These are phyloP conservation scores for Chamaecrista fasciculata DNA, from an alignment of 306 rosid species.

Conservation along the genomic window DNA sequence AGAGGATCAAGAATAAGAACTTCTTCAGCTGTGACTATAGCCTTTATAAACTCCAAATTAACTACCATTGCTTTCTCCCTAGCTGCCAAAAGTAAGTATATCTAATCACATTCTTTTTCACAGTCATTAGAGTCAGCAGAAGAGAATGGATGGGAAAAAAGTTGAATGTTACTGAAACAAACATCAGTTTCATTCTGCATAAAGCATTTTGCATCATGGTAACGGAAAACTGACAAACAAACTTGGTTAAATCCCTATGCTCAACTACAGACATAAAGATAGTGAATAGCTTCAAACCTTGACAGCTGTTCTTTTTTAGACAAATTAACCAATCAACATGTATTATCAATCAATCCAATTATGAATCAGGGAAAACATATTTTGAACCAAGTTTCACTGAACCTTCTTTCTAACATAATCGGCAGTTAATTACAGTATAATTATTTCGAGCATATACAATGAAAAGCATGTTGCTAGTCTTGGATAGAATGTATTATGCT, in stretches of 20 bases:
- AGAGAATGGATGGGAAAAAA: not conserved
- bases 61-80: constrained; percentile 99
- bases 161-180: not conserved
- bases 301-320: not conserved
- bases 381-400: not conserved
- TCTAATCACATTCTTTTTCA: not conserved
- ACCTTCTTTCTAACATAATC: not conserved
- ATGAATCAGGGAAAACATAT: not conserved
- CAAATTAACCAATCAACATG: not conserved
- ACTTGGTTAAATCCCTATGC: too few relatives aligned
- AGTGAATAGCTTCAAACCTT: not conserved
- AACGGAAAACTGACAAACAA: not conserved
- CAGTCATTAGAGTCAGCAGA: not conserved
- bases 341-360: not conserved
- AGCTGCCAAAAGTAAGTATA: constrained; percentile 26
- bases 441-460: not conserved
- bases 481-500: not conserved
- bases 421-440: not conserved
- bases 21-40: constrained; percentile 92
- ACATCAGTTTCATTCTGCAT: not conserved
- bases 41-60: constrained; percentile 79
- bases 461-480: not conserved
- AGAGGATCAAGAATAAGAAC: constrained; percentile 87
- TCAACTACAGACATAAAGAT: not conserved
- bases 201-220: not conserved